A percentile compares a stretch with the other conserved stretches of the same genome.
These are phyloP conservation scores for Colletotrichum euphorbiae DNA, from an alignment of 2,329 filamentous ascomycete species.

Conservation along the genomic window DNA sequence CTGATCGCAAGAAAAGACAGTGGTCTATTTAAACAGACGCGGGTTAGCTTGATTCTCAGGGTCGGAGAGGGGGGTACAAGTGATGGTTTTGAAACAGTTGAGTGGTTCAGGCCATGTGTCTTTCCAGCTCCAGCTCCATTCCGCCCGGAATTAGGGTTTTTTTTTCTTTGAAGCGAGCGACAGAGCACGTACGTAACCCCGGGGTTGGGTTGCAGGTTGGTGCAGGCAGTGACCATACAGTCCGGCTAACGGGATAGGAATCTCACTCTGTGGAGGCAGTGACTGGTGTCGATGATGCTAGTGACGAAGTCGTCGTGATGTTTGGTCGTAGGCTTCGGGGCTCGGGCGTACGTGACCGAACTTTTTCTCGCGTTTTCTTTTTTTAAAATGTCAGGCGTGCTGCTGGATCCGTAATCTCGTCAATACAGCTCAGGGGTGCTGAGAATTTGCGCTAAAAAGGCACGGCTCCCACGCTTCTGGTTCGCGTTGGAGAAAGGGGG, in stretches of 20 bases:
- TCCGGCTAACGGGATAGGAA: not conserved
- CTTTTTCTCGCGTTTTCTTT: slow-evolving; percentile 12
- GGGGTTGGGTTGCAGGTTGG: not conserved
- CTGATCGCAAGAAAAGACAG: slow-evolving; percentile 15
- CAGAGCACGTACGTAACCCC: slow-evolving; percentile 21
- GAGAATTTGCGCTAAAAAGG: slow-evolving; percentile 33
- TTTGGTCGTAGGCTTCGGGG: slow-evolving; percentile 6
- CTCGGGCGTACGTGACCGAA: slow-evolving; percentile 6
- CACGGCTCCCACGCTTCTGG: slow-evolving; percentile 24
- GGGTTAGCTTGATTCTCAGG: slow-evolving; percentile 23
- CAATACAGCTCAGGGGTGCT: slow-evolving; percentile 32
- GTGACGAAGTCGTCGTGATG: slow-evolving; percentile 22
- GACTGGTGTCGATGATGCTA: slow-evolving; percentile 17
- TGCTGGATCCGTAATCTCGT: slow-evolving; percentile 36
- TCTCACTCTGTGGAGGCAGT: slow-evolving; percentile 5
- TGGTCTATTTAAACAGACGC: slow-evolving; percentile 24
- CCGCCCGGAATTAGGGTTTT: slow-evolving; percentile 35
- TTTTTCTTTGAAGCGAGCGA: slow-evolving; percentile 21
- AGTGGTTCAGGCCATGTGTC: slow-evolving; percentile 38
- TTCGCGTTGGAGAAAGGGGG: slow-evolving; percentile 24
- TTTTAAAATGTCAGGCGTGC: slow-evolving; percentile 1
- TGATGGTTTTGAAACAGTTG: slow-evolving; percentile 35
- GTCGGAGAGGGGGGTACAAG: not conserved
- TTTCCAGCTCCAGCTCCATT: slow-evolving; percentile 39
- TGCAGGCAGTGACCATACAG: not conserved